Evolutionary conservation across 2,329 filamentous ascomycete genomes (phyloP), one percentile per base, ranked within the genome.

Genomic region (Ascochyta viciae-villosae): DNA sequence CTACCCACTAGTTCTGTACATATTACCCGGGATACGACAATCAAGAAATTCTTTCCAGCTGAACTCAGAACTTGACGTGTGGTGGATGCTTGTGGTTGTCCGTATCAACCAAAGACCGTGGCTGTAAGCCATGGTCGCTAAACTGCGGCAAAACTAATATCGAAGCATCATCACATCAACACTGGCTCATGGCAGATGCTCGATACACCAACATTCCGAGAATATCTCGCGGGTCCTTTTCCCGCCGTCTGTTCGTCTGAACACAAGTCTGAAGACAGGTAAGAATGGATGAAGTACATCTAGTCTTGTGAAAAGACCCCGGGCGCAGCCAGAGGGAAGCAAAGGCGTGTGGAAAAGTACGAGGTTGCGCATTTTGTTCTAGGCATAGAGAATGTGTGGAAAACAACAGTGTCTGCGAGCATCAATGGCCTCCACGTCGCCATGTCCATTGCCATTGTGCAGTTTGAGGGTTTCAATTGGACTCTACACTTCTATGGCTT

Each of bases 1-100:
- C 70, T 52, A 64, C 63, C 44, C 70, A 72, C 59, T 73, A 58
- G 55, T 43, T 65, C 71, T 75, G 73, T 55, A 73, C 68, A 69
- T 69, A 62, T 59, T 51, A 59, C 54, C 44, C 56, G 71, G 47
- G 57, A 56, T 40, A 62, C 50, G 53, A 57, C 63, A 60, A 63
- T 58, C 49, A 58, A 65, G 50, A 35, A 66, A 44, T 59, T 48
- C 41, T 13, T 23, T 37, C 26, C 43, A 48, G 26, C 38, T 41
- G 19, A 41, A 46, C 9, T 31, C 33, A 35, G 26, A 6, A 13
- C 37, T 39, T 23, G 9, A 13, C 9, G 1, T 12, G 8, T n/a
- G 15, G 33, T 35, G 15, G 33, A 35, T 35, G 15, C 33, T 7
- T 16, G n/a, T 19, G n/a, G n/a, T 16, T n/a, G n/a, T 15, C 13